A percentile compares a stretch with the other conserved stretches of the same genome.
These are phyloP conservation scores for Alternaria sp. DNA, from an alignment of 2,329 filamentous ascomycete genomes.

Conservation along the genomic window DNA sequence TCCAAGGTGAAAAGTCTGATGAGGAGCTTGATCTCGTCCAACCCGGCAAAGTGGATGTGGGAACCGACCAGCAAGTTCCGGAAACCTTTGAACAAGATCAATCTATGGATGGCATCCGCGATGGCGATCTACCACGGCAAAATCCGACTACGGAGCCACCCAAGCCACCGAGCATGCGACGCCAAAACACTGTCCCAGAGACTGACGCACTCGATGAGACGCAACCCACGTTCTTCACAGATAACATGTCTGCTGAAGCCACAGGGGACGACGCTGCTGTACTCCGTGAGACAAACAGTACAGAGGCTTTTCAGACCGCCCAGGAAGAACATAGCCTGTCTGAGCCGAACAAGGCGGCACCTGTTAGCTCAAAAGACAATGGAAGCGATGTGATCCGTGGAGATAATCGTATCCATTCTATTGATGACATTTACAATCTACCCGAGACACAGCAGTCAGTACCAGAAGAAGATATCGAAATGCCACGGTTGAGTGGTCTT, in stretches of 20 bases:
- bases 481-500: conserved; percentile 42
- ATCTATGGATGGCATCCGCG: not conserved
- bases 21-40: conserved; percentile 15
- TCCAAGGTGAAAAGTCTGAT: conserved; percentile 1
- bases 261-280: not conserved
- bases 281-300: conserved; percentile 26
- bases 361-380: conserved; percentile 21
- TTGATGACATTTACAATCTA: conserved; percentile 46
- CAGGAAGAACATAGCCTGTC: conserved; percentile 46
- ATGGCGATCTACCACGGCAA: not conserved
- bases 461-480: conserved; percentile 41
- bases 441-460: conserved; percentile 42
- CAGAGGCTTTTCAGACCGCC: conserved; percentile 42
- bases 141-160: not conserved
- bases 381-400: conserved; percentile 19
- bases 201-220: conserved; percentile 45
- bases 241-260: not conserved
- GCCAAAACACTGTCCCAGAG: conserved; percentile 42
- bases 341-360: conserved; percentile 19
- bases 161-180: conserved; percentile 22
- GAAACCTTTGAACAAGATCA: conserved; percentile 30
- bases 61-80: conserved; percentile 27
- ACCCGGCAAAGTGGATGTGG: conserved; percentile 11
- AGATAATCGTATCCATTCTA: conserved; percentile 28
- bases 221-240: conserved; percentile 35